Conservation (phyloP, 2,329 filamentous ascomycete genomes). For the Trichophaea hybrida region DNA sequence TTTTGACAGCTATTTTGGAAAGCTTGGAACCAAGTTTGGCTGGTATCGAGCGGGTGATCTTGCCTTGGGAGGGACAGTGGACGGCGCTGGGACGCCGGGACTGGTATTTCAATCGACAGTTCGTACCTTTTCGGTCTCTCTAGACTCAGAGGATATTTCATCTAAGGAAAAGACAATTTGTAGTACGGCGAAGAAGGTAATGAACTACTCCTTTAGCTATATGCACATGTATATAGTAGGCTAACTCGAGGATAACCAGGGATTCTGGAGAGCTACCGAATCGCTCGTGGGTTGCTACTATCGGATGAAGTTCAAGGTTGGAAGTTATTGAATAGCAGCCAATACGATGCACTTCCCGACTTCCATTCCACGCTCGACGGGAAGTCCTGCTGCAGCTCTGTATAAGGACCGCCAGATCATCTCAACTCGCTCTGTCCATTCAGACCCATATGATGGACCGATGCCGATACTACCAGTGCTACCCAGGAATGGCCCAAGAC, state of each 20-base stretch:
- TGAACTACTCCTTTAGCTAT: neutral
- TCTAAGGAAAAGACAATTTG: neutral
- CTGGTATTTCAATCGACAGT: neutral
- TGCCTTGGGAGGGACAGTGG: neutral
- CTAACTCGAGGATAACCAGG: neutral
- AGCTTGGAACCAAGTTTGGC: slow-evolving; percentile 1
- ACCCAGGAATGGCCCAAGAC: neutral
- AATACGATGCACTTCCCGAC: slow-evolving; percentile 18
- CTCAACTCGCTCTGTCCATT: slow-evolving; percentile 2
- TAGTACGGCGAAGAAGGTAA: neutral
- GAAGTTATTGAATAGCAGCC: neutral
- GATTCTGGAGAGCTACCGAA: neutral
- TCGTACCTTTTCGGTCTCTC: neutral
- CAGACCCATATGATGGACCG: slow-evolving; percentile 10
- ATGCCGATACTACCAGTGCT: slow-evolving; percentile 1
- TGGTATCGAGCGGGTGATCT: neutral
- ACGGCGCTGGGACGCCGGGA: neutral
- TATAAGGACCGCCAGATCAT: slow-evolving; percentile 1
- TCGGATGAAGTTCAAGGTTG: neutral
- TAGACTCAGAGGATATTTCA: neutral
- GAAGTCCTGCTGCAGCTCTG: slow-evolving; percentile 13
- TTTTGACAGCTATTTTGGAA: neutral
- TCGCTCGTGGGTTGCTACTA: neutral
- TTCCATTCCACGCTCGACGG: slow-evolving; percentile 11
- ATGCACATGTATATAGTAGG: neutral